A percentile compares a stretch with the other conserved stretches of the same genome.
phyloP scores from a whole-genome alignment of 768 basidiomycete species.

The Suillus americanus region DNA sequence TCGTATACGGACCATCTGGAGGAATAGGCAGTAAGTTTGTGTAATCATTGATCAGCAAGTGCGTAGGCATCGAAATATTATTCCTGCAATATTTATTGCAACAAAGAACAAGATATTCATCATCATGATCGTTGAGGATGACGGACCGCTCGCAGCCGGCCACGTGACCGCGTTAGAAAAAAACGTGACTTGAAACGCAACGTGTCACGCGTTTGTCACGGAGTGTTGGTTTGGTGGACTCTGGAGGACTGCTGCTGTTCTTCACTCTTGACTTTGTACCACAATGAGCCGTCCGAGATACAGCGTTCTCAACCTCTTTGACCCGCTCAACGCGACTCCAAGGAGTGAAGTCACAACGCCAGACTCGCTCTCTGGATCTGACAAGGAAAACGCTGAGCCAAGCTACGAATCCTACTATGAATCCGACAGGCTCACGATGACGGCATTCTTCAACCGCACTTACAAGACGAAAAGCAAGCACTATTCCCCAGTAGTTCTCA shows the following conservation, averaged over 20 bases:
- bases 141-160: too few species aligned
- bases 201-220: conserved; percentile 1
- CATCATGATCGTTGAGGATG: too few species aligned
- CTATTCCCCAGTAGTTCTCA: conserved; percentile 17
- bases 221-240: background rate
- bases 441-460: conserved; percentile 32
- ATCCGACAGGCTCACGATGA: conserved; percentile 36
- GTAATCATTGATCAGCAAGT: background rate
- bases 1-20: background rate
- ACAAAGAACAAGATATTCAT: too few species aligned
- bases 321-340: conserved; percentile 29
- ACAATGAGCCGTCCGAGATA: conserved; percentile 24
- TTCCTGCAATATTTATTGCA: too few species aligned
- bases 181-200: background rate
- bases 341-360: conserved; percentile 26
- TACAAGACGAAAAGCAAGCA: conserved; percentile 18
- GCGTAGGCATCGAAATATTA: background rate
- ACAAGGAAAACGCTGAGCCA: conserved; percentile 19
- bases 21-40: background rate
- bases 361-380: conserved; percentile 20
- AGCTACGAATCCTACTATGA: conserved; percentile 7
- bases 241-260: background rate
- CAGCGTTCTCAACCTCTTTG: conserved; percentile 33
- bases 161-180: background rate
- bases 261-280: background rate